These are phyloP conservation scores for Mycena epipterygia DNA, from an alignment of 768 basidiomycete species.

Conservation along the genomic window DNA sequence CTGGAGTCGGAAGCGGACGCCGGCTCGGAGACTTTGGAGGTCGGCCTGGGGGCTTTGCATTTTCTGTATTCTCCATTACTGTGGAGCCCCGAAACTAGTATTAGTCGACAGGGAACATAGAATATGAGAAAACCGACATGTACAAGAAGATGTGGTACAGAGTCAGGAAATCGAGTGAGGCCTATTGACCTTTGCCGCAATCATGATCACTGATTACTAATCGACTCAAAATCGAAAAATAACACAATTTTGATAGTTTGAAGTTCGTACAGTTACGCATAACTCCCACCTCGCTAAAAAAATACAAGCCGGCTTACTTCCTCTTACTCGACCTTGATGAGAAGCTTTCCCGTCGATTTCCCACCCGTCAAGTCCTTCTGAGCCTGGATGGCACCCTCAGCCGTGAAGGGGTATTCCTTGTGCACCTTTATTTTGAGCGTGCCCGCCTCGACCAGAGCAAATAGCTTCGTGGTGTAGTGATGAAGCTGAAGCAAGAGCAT, in stretches of 20 bases:
- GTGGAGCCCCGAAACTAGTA: neutral
- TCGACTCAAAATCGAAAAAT: no score
- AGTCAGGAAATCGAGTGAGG: neutral
- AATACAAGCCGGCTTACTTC: neutral
- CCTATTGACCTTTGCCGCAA: no score
- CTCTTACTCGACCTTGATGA: slow-evolving; percentile 62
- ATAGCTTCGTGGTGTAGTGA: slow-evolving; percentile 76
- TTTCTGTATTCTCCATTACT: slow-evolving; percentile 64
- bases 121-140: slow-evolving; percentile 21
- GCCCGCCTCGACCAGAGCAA: slow-evolving; percentile 69
- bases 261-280: no score
- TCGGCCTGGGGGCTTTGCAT: slow-evolving; percentile 50
- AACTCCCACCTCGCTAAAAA: no score
- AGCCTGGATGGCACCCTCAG: slow-evolving; percentile 81
- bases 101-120: neutral
- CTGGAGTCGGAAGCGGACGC: slow-evolving; percentile 63
- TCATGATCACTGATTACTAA: no score
- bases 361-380: slow-evolving; percentile 85
- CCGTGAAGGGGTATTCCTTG: slow-evolving; percentile 87
- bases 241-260: no score
- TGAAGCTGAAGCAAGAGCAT: slow-evolving; percentile 47
- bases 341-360: slow-evolving; percentile 87
- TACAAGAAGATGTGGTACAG: neutral
- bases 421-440: slow-evolving; percentile 71
- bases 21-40: slow-evolving; percentile 43